Evolutionary conservation across 805 yeast genomes (phyloP), one percentile per base, ranked within the genome.

Genomic region (Ogataea philodendri): DNA sequence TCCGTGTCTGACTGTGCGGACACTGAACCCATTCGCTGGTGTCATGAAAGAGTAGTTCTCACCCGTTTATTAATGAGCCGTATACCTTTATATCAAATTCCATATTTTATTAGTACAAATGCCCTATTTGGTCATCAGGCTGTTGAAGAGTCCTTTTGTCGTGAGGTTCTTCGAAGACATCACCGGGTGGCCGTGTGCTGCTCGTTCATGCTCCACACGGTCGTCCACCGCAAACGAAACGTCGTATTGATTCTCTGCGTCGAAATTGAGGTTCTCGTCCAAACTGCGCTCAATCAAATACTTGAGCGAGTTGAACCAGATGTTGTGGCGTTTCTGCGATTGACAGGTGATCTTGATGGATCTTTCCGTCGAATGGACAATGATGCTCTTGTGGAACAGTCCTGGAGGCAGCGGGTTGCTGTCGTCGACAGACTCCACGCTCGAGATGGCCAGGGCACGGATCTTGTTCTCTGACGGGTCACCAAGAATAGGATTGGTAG

Each of bases 1-100:
- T 35, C 98, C 98, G 11, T 90, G 97, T 59, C 71, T 90, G 51
- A 86, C 96, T 3, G 96, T 93, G 10, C 75, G 96, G 51, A 84
- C 90, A 6, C 67, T 89, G 54, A 90, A 90, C 53, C 98, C 98
- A 20, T 90, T 89, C 30, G 43, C 49, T 10, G 43, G 39, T 16
- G 39, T 39, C 30, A 45, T 44, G 20, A 49, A 36, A 22, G 44
- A 41, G 15, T 42, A 24, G 24, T 16, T n/a, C n/a, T n/a, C n/a
- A n/a, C n/a, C n/a, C n/a, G n/a, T n/a, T n/a, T n/a, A n/a, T 46
- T 39, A 36, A 41, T 28, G 44, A 39, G 40, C 21, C 35, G 18
- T n/a, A 28, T 11, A n/a, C 22, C 7, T 18, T 19, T 28, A 14
- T n/a, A 8, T 13, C 11, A 7, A 13, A 13, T 7, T n/a, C 5